These are phyloP conservation scores for Mrakia frigida DNA, from an alignment of 768 basidiomycete genomes.

Conservation along the genomic window DNA sequence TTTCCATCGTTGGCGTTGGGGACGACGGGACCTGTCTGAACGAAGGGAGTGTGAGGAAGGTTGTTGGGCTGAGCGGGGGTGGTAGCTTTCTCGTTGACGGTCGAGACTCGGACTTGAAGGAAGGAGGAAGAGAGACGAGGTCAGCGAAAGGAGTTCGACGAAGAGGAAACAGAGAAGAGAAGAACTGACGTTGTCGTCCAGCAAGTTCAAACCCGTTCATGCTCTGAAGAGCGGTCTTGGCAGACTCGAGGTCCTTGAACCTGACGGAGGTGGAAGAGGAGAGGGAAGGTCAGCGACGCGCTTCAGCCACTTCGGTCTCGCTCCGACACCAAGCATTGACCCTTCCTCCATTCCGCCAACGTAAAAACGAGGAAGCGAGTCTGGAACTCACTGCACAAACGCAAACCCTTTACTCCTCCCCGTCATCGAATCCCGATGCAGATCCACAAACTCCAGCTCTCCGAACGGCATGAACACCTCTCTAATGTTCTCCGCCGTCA, in stretches of 20 bases:
- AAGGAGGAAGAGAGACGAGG: conserved; percentile 3
- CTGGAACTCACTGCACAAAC: conserved; percentile 76
- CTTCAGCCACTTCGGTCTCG: too few relatives aligned
- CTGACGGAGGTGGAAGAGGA: conserved; percentile 46
- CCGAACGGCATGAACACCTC: conserved; percentile 99
- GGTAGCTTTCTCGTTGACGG: conserved; percentile 36
- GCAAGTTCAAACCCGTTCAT: conserved; percentile 99
- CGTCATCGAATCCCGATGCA: conserved; percentile 89
- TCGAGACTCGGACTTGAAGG: conserved; percentile 34
- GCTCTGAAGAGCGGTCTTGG: conserved; percentile 92
- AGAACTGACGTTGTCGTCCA: conserved; percentile 69
- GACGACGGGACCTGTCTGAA: not conserved
- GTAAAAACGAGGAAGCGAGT: not conserved
- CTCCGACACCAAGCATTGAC: too few relatives aligned
- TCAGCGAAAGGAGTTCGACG: not conserved
- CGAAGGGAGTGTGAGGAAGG: conserved; percentile 11
- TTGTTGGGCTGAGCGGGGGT: not conserved
- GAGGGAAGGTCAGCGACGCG: not conserved
- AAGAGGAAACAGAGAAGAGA: not conserved
- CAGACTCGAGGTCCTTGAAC: conserved; percentile 86
- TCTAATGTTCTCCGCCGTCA: conserved; percentile 93
- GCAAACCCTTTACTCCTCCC: conserved; percentile 96
- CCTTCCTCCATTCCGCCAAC: not conserved
- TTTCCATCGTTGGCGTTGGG: conserved; percentile 3
- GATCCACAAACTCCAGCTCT: conserved; percentile 94